A percentile compares a stretch with the other conserved stretches of the same genome.
These are phyloP conservation scores for Plasmodium gonderi DNA, from an alignment of 169 alveolate genomes.

Conservation along the genomic window DNA sequence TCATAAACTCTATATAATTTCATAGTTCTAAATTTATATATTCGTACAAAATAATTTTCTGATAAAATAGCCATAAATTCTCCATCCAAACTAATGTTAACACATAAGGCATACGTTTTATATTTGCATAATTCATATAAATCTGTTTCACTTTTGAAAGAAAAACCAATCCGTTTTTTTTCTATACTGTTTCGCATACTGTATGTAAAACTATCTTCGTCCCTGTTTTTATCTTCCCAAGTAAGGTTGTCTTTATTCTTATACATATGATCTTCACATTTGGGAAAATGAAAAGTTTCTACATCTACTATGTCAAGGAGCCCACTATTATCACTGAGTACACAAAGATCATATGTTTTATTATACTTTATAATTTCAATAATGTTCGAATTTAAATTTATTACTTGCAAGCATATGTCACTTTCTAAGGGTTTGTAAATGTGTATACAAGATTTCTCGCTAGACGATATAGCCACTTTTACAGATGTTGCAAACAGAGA, in stretches of 20 bases:
- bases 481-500: slow-evolving; percentile 22
- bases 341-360: slow-evolving; percentile 78
- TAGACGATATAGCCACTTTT: slow-evolving; percentile 62
- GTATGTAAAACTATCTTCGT: neutral
- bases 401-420: slow-evolving; percentile 33
- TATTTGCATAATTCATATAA: slow-evolving; percentile 89
- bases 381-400: slow-evolving; percentile 25
- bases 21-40: slow-evolving; percentile 89
- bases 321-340: slow-evolving; percentile 85
- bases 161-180: slow-evolving; percentile 48
- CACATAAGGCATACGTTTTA: slow-evolving; percentile 85
- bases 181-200: slow-evolving; percentile 70
- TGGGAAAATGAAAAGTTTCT: slow-evolving; percentile 84
- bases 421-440: slow-evolving; percentile 57
- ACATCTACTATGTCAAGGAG: slow-evolving; percentile 88
- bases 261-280: neutral
- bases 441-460: slow-evolving; percentile 40
- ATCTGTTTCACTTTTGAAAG: slow-evolving; percentile 91
- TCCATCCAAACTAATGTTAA: slow-evolving; percentile 88
- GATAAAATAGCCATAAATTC: slow-evolving; percentile 88
- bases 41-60: slow-evolving; percentile 85
- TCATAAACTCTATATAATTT: slow-evolving; percentile 88
- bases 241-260: neutral
- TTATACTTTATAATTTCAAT: slow-evolving; percentile 81
- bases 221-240: neutral